Base-by-base conservation (phyloP, 768 basidiomycete species). In the Macrocybe gigantea region DNA sequence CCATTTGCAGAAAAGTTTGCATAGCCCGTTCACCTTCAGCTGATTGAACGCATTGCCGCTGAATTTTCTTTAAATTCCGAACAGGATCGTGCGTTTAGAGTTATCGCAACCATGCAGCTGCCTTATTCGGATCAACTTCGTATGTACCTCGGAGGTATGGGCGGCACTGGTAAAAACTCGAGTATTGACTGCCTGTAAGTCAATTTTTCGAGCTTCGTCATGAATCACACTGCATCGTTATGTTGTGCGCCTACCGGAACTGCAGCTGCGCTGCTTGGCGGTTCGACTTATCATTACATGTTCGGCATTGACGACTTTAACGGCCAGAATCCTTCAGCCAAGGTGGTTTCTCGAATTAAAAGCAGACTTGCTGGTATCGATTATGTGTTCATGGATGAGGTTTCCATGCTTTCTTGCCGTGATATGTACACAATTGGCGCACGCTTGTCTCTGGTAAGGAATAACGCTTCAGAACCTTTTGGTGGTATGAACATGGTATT, bases 401-500 rank as follows among this genome's bases (percentile, higher is more conserved):
- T 74, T 0, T 74, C 71, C 0, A 75, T 75, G 73, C 35, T 74
- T 2, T 53, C 59, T 0, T 68, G 66, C 45, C 47, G 47, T 31
- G 66, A 68, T 6, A 22, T 69, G 38, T 64, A 62, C 44, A 45
- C 46, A 8, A 66, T 68, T 15, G 62, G 62, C 49, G 50, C 53
- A 0, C 46, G 59, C 12, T 37, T 69, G 1, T 45, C 61, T 1
- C 47, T 54, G 10, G 50, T 62, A 2, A 48, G 42, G 12, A 54
- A 57, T 33, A 41, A 50, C 5, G 30, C 46, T 37, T 53, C 63
- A 38, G 5, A 38, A 3, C 53, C 59, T 12, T 66, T 67, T 56
- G 69, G 69, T 15, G 69, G 71, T 0, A 60, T 69, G 22, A 69
- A 68, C 46, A 59, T 75, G 39, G 67, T 74, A n/a, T 62, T 74